Evolutionary conservation across 2,329 filamentous ascomycete genomes (phyloP), one percentile per base, ranked within the genome.

Genomic region (Paradendryphiella salina): DNA sequence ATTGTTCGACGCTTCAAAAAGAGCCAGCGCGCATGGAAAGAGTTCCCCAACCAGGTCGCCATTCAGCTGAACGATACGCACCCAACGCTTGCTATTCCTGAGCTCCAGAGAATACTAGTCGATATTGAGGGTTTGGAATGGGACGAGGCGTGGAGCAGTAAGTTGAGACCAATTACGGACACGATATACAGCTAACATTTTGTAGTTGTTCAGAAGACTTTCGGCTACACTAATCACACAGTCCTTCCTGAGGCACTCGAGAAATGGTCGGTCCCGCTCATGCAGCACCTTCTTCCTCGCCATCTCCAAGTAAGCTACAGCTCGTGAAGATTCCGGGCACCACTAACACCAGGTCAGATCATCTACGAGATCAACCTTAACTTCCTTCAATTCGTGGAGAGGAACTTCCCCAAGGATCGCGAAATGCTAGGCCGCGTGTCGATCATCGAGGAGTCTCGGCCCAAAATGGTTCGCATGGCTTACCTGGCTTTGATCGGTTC

Each of bases 1-100:
- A 99, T 99, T 70, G 88, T 99, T 53, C 89, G 94, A 51, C 87
- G 94, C 52, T 99, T 97, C 85, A 99, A 97, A 82, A 99, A 97
- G 83, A 86, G 90, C 14, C 91, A 90, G 79, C 86, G 93, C 57
- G 79, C 87, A 6, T 99, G 94, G 94, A 86, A 77, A 60, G 89
- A 96, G 67, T 99, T 99, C 76, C 82, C 93, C 36, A 93, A 95
- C 41, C 91, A 96, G 72, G 88, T 97, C 53, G 94, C 94, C 34
- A 97, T 99, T 61, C 94, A 99, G 76, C 85, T 99, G 56, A 99
- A 99, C 69, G 94, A 99, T 69, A 99, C 94, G 1, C 94, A 99
- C 73, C 94, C 94, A 14, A 96, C 94, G 0, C 82, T 99, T 55
- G 94, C 94, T 39, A 91, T 99, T 73, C 93, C 96, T 36, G 94